Evolutionary conservation across 768 basidiomycete species (phyloP), one percentile per base, ranked within the genome.

Genomic region (Hypholoma sublateritium): DNA sequence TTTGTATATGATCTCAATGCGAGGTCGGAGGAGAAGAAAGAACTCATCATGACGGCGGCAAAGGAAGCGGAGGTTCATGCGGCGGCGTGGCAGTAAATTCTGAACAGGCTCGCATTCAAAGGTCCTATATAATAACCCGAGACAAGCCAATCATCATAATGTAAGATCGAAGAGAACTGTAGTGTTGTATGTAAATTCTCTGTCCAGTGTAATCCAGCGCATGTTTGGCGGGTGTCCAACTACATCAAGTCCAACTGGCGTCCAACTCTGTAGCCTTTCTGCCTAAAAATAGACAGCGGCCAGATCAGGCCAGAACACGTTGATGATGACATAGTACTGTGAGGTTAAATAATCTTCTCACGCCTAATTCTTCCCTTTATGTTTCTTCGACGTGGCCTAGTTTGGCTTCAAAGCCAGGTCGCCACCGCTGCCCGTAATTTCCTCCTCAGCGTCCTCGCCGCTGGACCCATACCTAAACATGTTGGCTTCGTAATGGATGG

Each of bases 401-500:
- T 47, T 44, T 68, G 68, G 67, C 65, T 76, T 19, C 64, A 63
- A 25, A 59, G 66, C 59, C 68, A 72, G 65, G 61, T 76, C 58
- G 54, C 68, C 16, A 65, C 69, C 34, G 68, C 65, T 43, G 71
- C 73, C 11, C 76, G 77, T 17, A 74, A 80, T 55, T 67, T 84
- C 16, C 67, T 94, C 22, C 77, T 95, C 45, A 74, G 73, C 57
- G 72, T 94, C 17, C 81, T 99, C 44, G 77, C 88, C 0, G 78
- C 89, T 2, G 95, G 95, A 0, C 95, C 96, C 0, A 80, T 95
- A 8, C 97, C 97, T 0, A 72, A 77, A 42, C 97, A 99, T 75
- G 82, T 98, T 25, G 95, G 91, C 2, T 95, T 99, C 68, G 87
- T 96, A 24, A 95, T 99, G 94, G 97, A 99, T 67, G 97, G 97